phyloP scores from a whole-genome alignment of 192 early-diverging fungal genomes.

The Mortierella claussenii region DNA sequence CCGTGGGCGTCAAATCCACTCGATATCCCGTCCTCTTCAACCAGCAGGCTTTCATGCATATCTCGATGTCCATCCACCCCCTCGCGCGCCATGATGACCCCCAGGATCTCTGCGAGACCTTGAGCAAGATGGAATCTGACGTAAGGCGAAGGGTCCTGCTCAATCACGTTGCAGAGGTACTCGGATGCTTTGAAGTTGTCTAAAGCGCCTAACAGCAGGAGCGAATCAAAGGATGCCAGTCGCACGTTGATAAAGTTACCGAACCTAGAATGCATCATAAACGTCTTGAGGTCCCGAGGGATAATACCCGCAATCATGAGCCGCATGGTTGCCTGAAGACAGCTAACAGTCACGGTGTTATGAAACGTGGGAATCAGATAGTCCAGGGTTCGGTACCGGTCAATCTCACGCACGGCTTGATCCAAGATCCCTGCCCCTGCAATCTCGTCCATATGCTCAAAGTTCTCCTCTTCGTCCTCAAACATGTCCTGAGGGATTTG shows the following conservation, averaged over 20 bases:
- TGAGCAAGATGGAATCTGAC: conserved; percentile 67
- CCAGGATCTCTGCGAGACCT: conserved; percentile 58
- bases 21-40: conserved; percentile 59
- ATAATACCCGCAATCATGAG: conserved; percentile 76
- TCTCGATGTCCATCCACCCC: conserved; percentile 6
- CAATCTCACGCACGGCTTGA: conserved; percentile 74
- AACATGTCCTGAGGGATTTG: conserved; percentile 28
- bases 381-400: conserved; percentile 82
- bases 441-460: conserved; percentile 50
- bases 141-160: conserved; percentile 69
- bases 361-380: conserved; percentile 87
- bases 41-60: conserved; percentile 53
- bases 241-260: conserved; percentile 81
- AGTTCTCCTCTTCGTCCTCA: conserved; percentile 47
- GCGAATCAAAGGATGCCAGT: conserved; percentile 74
- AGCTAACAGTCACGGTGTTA: conserved; percentile 84
- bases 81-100: conserved; percentile 54
- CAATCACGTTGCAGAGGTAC: conserved; percentile 71
- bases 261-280: conserved; percentile 77
- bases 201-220: conserved; percentile 80
- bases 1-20: conserved; percentile 32
- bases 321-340: conserved; percentile 76
- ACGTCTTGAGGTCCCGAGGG: conserved; percentile 73
- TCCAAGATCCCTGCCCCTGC: conserved; percentile 63
- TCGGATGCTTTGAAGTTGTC: conserved; percentile 50